Conservation (phyloP, 1,284 basidiomycete genomes). For the Apiotrichum brassicae region DNA sequence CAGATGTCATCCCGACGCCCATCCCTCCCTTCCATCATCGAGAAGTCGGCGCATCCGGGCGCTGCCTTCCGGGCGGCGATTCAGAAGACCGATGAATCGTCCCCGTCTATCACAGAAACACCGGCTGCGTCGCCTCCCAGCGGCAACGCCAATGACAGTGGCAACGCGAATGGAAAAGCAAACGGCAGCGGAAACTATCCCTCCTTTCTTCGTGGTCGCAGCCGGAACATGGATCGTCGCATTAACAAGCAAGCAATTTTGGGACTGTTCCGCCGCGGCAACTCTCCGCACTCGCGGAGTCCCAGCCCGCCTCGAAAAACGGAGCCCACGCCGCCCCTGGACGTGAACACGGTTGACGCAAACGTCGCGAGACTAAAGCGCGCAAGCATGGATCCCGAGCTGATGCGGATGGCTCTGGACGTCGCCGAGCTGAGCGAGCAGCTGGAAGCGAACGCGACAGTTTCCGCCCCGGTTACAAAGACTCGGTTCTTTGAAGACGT, state of each 20-base stretch:
- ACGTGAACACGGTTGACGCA: conserved; percentile 34
- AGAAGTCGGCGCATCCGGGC: conserved; percentile 41
- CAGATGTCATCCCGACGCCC: conserved; percentile 35
- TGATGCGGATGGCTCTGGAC: conserved; percentile 16
- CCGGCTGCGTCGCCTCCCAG: conserved; percentile 1
- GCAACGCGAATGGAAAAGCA: background rate
- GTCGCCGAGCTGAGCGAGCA: conserved; percentile 10
- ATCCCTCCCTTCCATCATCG: conserved; percentile 45
- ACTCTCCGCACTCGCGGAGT: conserved; percentile 39
- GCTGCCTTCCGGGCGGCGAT: conserved; percentile 33
- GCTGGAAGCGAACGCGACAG: conserved; percentile 9
- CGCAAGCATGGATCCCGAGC: conserved; percentile 34
- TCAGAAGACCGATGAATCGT: conserved; percentile 6
- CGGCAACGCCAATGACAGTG: background rate
- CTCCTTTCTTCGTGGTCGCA: conserved; percentile 21
- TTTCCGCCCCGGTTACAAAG: conserved; percentile 35
- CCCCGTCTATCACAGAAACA: conserved; percentile 9
- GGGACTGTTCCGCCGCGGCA: conserved; percentile 36
- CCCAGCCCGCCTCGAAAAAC: conserved; percentile 34
- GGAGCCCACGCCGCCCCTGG: conserved; percentile 22
- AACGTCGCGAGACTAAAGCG: conserved; percentile 38
- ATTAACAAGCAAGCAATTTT: conserved; percentile 30
- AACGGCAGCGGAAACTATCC: background rate
- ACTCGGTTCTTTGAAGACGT: conserved; percentile 36
- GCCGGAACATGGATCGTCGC: conserved; percentile 9